Evolutionary conservation across 2,329 filamentous ascomycete genomes (phyloP), one percentile per base, ranked within the genome.

Genomic region (Metarhizium anisopliae): DNA sequence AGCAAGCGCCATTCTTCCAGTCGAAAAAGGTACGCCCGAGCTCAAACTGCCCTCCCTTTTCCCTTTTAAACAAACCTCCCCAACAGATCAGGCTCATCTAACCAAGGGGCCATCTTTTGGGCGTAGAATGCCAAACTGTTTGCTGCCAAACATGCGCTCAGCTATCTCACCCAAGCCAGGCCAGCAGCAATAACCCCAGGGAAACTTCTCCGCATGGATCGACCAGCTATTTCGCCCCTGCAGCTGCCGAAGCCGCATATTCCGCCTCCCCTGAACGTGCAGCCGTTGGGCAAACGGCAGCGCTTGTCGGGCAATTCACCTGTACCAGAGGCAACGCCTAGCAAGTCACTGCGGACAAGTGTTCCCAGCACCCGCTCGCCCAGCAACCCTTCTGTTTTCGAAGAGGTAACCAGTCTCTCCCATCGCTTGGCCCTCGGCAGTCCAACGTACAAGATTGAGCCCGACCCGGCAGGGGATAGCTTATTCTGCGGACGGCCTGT

Each of bases 81-180:
- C 3, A 25, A 25, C 25, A 25, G 25, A 25, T 25, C 25, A 25
- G 3, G 25, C 25, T 25, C 25, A 25, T 25, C 25, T 25, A 25
- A 25, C 25, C 25, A 4, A 25, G 25, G 25, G 25, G 25, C 4
- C 25, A 25, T 25, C 25, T 25, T 25, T 25, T 25, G 4, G 25
- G 25, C 4, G 6, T 51, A 74, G 68, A 64, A 75, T 40, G 79
- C 81, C 29, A 82, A 79, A 64, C 70, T 75, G 58, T 80, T 76
- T 59, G 79, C 80, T 0, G 78, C 80, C 25, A 74, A 73, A 60
- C 72, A 70, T 13, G 78, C 78, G 29, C 60, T 76, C 25, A 64
- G 71, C 7, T 79, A 72, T 68, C 67, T 80, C 50, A 38, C 7
- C 13, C 50, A 51, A 10, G 14, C 11, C 32, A 11, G 8, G 36